A percentile compares a stretch with the other conserved stretches of the same genome.
Evolutionary conservation across 495 filamentous ascomycete species (phyloP).

Genomic region (Parathielavia appendiculata): DNA sequence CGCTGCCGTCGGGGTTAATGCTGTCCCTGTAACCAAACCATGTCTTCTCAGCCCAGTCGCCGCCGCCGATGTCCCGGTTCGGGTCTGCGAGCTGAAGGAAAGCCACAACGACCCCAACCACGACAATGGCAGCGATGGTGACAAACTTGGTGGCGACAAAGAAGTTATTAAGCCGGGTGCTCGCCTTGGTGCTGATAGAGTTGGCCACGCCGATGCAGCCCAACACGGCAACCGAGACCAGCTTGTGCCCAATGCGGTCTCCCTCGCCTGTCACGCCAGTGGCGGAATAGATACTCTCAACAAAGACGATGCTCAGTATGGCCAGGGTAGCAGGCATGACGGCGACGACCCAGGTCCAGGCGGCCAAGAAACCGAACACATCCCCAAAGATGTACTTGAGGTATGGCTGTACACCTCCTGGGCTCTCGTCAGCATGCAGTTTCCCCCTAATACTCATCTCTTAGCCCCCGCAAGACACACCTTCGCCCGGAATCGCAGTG

Average conservation of each 20-base stretch:
- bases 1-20: conserved; percentile 41
- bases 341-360: conserved; percentile 56
- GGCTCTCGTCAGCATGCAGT: neutral
- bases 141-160: conserved; percentile 51
- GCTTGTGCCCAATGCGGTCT: conserved; percentile 40
- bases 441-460: neutral
- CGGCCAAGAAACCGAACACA: conserved; percentile 48
- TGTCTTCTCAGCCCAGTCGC: conserved; percentile 47
- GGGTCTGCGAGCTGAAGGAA: conserved; percentile 34
- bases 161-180: conserved; percentile 49
- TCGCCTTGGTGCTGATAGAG: conserved; percentile 52
- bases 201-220: conserved; percentile 47
- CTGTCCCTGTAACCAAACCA: conserved; percentile 49
- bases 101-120: conserved; percentile 45
- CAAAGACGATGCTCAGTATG: conserved; percentile 55
- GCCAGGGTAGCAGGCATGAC: conserved; percentile 55
- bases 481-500: conserved; percentile 44
- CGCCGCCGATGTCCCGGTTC: conserved; percentile 34
- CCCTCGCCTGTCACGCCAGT: conserved; percentile 42
- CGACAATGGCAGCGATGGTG: conserved; percentile 42
- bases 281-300: conserved; percentile 51
- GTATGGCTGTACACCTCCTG: conserved; percentile 51
- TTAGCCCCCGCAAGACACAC: neutral
- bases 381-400: conserved; percentile 54
- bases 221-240: conserved; percentile 44